Conservation (phyloP, 441 rosid genomes). For the Pelargonium fulgidum region DNA sequence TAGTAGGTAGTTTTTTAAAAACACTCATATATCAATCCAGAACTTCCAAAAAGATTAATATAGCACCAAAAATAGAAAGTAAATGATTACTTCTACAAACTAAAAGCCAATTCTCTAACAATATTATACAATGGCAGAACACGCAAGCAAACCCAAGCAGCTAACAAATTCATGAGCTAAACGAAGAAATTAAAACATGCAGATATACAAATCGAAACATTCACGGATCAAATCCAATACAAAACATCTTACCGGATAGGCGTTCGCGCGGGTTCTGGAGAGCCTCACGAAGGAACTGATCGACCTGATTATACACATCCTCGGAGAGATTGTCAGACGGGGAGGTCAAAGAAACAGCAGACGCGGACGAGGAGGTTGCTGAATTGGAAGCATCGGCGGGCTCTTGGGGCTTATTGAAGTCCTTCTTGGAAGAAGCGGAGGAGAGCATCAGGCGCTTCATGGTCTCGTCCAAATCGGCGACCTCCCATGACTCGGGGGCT, state of each 20-base stretch:
- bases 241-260: slow-evolving; percentile 43
- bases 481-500: slow-evolving; percentile 72
- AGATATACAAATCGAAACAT: neutral
- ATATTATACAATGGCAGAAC: neutral
- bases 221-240: neutral
- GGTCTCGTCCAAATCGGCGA: slow-evolving; percentile 52
- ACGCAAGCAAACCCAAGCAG: neutral
- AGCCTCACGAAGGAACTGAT: slow-evolving; percentile 75
- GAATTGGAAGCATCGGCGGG: slow-evolving; percentile 19
- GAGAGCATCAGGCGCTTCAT: slow-evolving; percentile 37
- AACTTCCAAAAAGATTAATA: neutral
- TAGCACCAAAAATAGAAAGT: too few relatives aligned
- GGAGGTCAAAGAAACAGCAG: slow-evolving; percentile 12
- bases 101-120: neutral
- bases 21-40: neutral
- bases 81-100: neutral
- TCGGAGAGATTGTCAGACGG: slow-evolving; percentile 30
- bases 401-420: slow-evolving; percentile 25
- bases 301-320: slow-evolving; percentile 49
- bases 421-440: slow-evolving; percentile 16
- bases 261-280: slow-evolving; percentile 75
- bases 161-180: neutral
- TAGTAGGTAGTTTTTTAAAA: neutral
- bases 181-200: neutral
- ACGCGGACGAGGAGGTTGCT: slow-evolving; percentile 20